Evolutionary conservation across 768 basidiomycete genomes (phyloP).

Genomic region (Termitomyces sp.): DNA sequence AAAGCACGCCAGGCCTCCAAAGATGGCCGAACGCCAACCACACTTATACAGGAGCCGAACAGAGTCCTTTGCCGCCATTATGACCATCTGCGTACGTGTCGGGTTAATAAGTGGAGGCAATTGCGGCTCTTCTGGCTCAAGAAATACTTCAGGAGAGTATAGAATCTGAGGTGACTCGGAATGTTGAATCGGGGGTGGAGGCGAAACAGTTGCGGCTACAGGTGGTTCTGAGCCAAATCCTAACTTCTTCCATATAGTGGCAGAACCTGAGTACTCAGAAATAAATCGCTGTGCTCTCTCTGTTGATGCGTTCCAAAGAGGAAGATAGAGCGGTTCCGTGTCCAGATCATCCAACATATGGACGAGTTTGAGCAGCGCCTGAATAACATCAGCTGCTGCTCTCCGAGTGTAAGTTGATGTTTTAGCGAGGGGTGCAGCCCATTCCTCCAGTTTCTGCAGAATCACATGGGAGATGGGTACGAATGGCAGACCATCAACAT

Average conservation of each 20-base stretch:
- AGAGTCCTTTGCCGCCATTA: conserved; percentile 1
- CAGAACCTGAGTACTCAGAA: neutral
- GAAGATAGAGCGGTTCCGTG: neutral
- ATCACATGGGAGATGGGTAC: neutral
- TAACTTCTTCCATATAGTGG: neutral
- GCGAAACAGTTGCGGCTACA: neutral
- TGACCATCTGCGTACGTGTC: neutral
- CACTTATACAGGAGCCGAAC: neutral
- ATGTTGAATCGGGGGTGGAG: neutral
- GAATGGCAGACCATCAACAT: conserved; percentile 1
- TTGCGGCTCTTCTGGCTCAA: neutral
- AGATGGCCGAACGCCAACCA: conserved; percentile 1
- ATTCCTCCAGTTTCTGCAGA: neutral
- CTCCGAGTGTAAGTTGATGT: neutral
- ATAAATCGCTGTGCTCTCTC: neutral
- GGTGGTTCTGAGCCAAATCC: neutral
- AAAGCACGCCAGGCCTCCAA: conserved; percentile 1
- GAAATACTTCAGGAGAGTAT: neutral
- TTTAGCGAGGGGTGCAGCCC: neutral
- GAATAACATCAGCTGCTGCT: neutral
- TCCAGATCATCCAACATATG: neutral
- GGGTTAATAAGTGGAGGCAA: neutral
- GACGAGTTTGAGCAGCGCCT: neutral
- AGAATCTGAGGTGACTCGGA: neutral
- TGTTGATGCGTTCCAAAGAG: neutral